Evolutionary conservation across 2,329 filamentous ascomycete species (phyloP), one percentile per base, ranked within the genome.

Genomic region (Penicillium brasilianum): DNA sequence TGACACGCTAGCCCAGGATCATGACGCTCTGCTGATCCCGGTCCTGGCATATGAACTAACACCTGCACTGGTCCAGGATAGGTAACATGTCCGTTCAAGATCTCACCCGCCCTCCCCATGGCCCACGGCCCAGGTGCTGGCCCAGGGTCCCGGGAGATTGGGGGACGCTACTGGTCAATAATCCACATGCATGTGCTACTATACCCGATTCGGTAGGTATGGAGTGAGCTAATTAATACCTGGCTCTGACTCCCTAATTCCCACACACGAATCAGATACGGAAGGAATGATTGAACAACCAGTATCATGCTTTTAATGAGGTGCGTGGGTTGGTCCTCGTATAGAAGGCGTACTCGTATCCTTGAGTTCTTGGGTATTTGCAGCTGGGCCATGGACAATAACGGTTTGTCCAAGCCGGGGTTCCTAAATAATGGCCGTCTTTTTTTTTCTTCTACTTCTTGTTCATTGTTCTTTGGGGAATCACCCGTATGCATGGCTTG

Each of bases 21-120:
- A 36, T 48, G 41, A 48, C 20, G 53, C 54, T 22, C 20, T 41
- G 59, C 49, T 41, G 59, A 61, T 61, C 59, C 37, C 34, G 28
- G 50, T 46, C 55, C 43, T 25, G 48, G 51, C 44, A 46, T 37
- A 28, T 39, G 28, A 16, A 28, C 44, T 61, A 59, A 52, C 55
- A 55, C 44, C 57, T 36, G 52, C 51, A 53, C 51, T 53, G 60
- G 43, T 25, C 64, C 41, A 41, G 46, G 50, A 32, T 58, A 36
- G 53, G 66, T 49, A 66, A 64, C 32, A 63, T 66, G 57, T 55
- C 65, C 62, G 64, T 54, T 46, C 22, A 37, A 57, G 64, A 66
- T 69, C 65, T 67, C 25, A 57, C 54, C 51, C 16, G n/a, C 51
- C 49, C 58, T 25, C 50, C 54, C 59, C 30, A 36, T 46, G 25